Evolutionary conservation across 257 asterid genomes (phyloP).

Genomic region (Rubia yunnanensis): DNA sequence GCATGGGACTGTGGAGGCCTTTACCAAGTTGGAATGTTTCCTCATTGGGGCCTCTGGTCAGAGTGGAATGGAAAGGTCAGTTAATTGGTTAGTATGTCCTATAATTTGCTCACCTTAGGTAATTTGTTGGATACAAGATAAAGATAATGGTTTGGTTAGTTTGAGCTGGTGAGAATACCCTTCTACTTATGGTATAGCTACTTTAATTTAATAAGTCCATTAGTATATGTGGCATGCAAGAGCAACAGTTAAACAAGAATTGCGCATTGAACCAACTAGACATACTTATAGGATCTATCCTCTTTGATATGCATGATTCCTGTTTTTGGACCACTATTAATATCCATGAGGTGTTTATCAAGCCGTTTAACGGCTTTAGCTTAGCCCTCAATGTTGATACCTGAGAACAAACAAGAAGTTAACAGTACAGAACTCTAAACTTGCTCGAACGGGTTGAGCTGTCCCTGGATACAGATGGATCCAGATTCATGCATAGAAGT

Average conservation of each 20-base stretch:
- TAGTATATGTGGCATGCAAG: neutral
- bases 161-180: neutral
- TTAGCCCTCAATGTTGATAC: neutral
- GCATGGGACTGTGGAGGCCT: constrained; percentile 99
- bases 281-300: neutral
- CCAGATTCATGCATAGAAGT: neutral
- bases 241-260: neutral
- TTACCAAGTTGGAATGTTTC: constrained; percentile 90
- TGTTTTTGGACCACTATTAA: neutral
- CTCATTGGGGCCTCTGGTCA: constrained; percentile 98
- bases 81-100: constrained; percentile 16
- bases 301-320: neutral
- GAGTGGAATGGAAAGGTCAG: constrained; percentile 97
- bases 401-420: neutral
- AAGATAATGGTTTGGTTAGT: neutral
- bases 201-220: neutral
- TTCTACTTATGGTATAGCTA: neutral
- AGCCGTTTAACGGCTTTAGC: neutral
- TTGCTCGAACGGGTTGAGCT: neutral
- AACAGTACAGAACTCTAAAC: neutral
- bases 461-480: neutral
- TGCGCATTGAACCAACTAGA: neutral
- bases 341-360: neutral
- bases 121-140: neutral
- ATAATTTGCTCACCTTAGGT: neutral